A percentile compares a stretch with the other conserved stretches of the same genome.
Conservation (phyloP, 2,329 filamentous ascomycete species). For the Bipolaris zeicola region DNA sequence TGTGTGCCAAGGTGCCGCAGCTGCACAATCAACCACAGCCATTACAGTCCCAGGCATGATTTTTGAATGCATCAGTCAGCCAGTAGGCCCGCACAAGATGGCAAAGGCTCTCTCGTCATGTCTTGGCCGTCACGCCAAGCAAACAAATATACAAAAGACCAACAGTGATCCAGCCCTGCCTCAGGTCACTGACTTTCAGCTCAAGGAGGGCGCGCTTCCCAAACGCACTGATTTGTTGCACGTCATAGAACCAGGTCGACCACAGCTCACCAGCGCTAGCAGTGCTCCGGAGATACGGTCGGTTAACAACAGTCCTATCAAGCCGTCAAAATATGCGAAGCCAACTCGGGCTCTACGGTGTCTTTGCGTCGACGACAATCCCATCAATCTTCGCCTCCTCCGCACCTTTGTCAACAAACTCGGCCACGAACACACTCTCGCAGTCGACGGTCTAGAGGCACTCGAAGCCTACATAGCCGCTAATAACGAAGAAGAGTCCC, state of each 20-base stretch:
- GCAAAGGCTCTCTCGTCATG: conserved; percentile 44
- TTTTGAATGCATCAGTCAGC: conserved; percentile 45
- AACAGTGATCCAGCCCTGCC: conserved; percentile 21
- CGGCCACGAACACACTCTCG: conserved; percentile 40
- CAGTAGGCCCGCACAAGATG: conserved; percentile 49
- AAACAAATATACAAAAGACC: conserved; percentile 15
- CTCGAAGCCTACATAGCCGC: conserved; percentile 38
- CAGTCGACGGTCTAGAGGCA: conserved; percentile 46
- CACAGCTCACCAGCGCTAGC: conserved; percentile 33
- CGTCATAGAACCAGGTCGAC: conserved; percentile 26
- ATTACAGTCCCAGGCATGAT: conserved; percentile 44
- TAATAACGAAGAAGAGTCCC: conserved; percentile 11
- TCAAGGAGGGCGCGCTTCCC: conserved; percentile 36
- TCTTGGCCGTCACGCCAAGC: conserved; percentile 39
- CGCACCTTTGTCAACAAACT: conserved; percentile 46
- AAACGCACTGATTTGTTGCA: conserved; percentile 11
- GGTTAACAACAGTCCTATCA: conserved; percentile 20
- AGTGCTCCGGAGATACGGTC: conserved; percentile 43
- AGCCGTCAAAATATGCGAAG: conserved; percentile 24
- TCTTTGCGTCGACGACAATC: conserved; percentile 49
- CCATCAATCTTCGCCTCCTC: conserved; percentile 48
- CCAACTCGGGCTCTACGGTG: conserved; percentile 35
- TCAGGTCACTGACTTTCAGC: conserved; percentile 28
- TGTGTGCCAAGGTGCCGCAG: conserved; percentile 43
- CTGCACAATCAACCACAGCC: conserved; percentile 43